Base-by-base conservation (phyloP, 345 rosid genomes). In the Salix udensis region DNA sequence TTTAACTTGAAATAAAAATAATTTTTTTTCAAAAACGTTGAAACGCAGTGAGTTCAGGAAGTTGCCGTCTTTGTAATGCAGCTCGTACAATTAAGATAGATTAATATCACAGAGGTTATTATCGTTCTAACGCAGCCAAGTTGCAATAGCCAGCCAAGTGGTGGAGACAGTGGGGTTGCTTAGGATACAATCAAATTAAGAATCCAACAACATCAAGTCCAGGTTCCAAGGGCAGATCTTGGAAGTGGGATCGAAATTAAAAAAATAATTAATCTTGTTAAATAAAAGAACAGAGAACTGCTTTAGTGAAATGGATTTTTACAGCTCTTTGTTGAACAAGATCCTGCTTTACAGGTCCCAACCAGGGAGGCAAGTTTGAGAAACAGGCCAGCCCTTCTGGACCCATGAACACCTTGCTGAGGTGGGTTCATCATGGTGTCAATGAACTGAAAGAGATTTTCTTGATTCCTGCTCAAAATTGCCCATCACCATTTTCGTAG, bases 301-400 rank as follows among this genome's bases (percentile, higher is more conserved):
- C 26, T 37, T 70, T 23, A 60, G 28, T 30, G 44, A 62, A 44
- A 72, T 46, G 55, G 73, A 67, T 58, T 62, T 86, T 79, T 70
- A 52, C 28, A 48, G 66, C 26, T 74, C 87, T 42, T 81, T 80
- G 65, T 34, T 40, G 60, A 71, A 66, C 79, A 77, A 48, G 70
- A 74, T 78, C 76, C 77, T 72, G 77, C 92, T 89, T 86, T 89
- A 82, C 83, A 84, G 84, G 81, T 84, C 80, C 78, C 83, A 77
- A 72, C 78, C 73, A 46, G 37, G 85, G 76, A 67, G 40, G 37
- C 62, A 37, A 18, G 37, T 52, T 9, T 28, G 70, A 64, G 53
- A 30, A 60, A 23, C 26, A 62, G 28, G 30, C 55, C 53, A 18
- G 7, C 28, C 44, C 19, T 21, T 24, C 10, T 44, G 86, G 83